Conservation (phyloP, 768 basidiomycete genomes). For the Suillus luteus region DNA sequence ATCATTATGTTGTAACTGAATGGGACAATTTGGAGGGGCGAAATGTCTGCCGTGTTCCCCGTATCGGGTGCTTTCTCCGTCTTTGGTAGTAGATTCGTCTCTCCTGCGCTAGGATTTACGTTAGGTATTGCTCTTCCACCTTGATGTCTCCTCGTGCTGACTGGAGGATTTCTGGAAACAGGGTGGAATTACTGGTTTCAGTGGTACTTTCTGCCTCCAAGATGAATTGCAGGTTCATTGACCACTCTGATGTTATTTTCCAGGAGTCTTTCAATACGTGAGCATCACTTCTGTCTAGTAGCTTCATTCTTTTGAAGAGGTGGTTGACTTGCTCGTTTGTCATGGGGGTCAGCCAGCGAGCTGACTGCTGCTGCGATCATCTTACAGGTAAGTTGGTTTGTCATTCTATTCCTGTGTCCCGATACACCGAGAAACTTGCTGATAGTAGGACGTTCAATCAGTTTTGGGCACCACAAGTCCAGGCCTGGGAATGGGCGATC, state of each 20-base stretch:
- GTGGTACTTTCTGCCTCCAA: slow-evolving; percentile 29
- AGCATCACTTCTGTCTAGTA: slow-evolving; percentile 14
- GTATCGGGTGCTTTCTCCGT: slow-evolving; percentile 62
- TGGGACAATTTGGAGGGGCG: slow-evolving; percentile 44
- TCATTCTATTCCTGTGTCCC: neutral
- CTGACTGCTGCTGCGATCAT: slow-evolving; percentile 59
- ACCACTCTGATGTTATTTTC: slow-evolving; percentile 6
- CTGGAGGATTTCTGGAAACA: slow-evolving; percentile 14
- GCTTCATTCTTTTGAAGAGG: neutral
- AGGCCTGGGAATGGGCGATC: slow-evolving; percentile 58
- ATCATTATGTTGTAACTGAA: neutral
- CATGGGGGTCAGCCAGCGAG: slow-evolving; percentile 46
- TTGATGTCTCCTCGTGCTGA: neutral
- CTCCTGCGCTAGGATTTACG: slow-evolving; percentile 60
- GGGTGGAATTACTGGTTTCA: slow-evolving; percentile 65
- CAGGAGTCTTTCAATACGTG: slow-evolving; percentile 44
- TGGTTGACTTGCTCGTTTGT: slow-evolving; percentile 20
- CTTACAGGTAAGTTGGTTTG: slow-evolving; percentile 36
- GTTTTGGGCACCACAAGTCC: slow-evolving; percentile 50
- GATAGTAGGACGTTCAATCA: slow-evolving; percentile 11
- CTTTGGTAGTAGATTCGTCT: slow-evolving; percentile 60
- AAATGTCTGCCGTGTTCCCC: slow-evolving; percentile 67
- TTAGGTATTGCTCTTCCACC: slow-evolving; percentile 37
- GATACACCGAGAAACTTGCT: neutral
- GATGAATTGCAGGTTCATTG: neutral